A percentile compares a stretch with the other conserved stretches of the same genome.
Conservation (phyloP, 768 basidiomycete genomes). For the Udeniomyces megalosporus region DNA sequence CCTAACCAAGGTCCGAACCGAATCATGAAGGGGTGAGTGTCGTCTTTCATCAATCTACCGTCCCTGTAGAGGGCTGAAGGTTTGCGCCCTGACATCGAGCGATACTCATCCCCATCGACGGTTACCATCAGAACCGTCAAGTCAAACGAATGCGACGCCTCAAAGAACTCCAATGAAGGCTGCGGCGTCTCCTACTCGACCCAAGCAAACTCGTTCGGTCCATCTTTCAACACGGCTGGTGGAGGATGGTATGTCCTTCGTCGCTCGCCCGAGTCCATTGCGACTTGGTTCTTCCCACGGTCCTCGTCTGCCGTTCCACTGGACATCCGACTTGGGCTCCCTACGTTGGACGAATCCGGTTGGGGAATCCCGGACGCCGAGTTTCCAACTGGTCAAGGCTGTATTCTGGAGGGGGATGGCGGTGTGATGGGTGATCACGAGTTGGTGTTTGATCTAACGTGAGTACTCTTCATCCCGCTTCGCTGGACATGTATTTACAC, state of each 20-base stretch:
- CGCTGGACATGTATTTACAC: slow-evolving; percentile 26
- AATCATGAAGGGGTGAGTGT: slow-evolving; percentile 37
- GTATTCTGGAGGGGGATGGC: not conserved
- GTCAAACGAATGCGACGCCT: slow-evolving; percentile 26
- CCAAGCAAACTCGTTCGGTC: slow-evolving; percentile 53
- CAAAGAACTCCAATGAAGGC: slow-evolving; percentile 35
- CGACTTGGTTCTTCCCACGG: slow-evolving; percentile 57
- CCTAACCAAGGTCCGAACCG: slow-evolving; percentile 25
- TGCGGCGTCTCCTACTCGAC: slow-evolving; percentile 54
- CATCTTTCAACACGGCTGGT: slow-evolving; percentile 59
- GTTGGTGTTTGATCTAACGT: slow-evolving; percentile 12
- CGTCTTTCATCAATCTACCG: not conserved
- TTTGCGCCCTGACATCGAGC: too few relatives aligned
- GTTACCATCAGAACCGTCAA: slow-evolving; percentile 31
- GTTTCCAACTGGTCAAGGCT: slow-evolving; percentile 46
- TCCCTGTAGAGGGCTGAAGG: too few relatives aligned
- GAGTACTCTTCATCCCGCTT: slow-evolving; percentile 36
- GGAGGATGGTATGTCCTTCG: slow-evolving; percentile 81
- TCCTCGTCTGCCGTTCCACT: slow-evolving; percentile 44
- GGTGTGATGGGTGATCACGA: slow-evolving; percentile 1
- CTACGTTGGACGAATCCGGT: slow-evolving; percentile 40
- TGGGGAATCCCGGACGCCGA: slow-evolving; percentile 67
- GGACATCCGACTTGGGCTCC: slow-evolving; percentile 55
- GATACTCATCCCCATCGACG: slow-evolving; percentile 39
- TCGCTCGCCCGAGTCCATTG: slow-evolving; percentile 59